A percentile compares a stretch with the other conserved stretches of the same genome.
phyloP scores from a whole-genome alignment of 2,329 filamentous ascomycete species.

The Hortaea werneckii region DNA sequence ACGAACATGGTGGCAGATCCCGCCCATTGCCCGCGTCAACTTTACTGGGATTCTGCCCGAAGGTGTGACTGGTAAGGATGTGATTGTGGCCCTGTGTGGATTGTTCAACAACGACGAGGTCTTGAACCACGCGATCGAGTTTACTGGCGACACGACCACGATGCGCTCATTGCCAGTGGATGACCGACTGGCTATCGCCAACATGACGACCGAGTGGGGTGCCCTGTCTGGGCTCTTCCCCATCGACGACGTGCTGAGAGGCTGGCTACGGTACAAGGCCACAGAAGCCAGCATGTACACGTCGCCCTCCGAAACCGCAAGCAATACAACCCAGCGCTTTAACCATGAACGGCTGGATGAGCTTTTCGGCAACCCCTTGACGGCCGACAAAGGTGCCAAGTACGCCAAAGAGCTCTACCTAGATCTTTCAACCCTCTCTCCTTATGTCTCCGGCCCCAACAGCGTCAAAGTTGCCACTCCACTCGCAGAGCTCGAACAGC shows the following conservation, averaged over 20 bases:
- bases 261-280: slow-evolving; percentile 69
- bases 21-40: slow-evolving; percentile 70
- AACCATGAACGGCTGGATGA: slow-evolving; percentile 64
- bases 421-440: slow-evolving; percentile 71
- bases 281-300: slow-evolving; percentile 56
- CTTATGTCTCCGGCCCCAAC: slow-evolving; percentile 79
- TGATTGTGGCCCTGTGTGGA: slow-evolving; percentile 80
- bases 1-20: slow-evolving; percentile 80
- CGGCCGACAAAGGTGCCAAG: slow-evolving; percentile 63
- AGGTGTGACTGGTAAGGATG: slow-evolving; percentile 86
- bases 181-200: slow-evolving; percentile 61
- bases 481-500: slow-evolving; percentile 57
- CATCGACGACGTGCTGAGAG: slow-evolving; percentile 59
- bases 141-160: slow-evolving; percentile 69
- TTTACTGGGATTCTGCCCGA: slow-evolving; percentile 64
- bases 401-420: slow-evolving; percentile 80
- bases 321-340: slow-evolving; percentile 49
- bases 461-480: slow-evolving; percentile 81
- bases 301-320: slow-evolving; percentile 36
- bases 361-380: slow-evolving; percentile 55
- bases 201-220: slow-evolving; percentile 79
- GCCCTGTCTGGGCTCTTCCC: slow-evolving; percentile 69
- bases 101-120: slow-evolving; percentile 82
- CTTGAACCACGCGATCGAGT: slow-evolving; percentile 83
- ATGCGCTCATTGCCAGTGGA: slow-evolving; percentile 63